A percentile compares a stretch with the other conserved stretches of the same genome.
Evolutionary conservation across 2,329 filamentous ascomycete species (phyloP).

Genomic region (Colletotrichum navitas): DNA sequence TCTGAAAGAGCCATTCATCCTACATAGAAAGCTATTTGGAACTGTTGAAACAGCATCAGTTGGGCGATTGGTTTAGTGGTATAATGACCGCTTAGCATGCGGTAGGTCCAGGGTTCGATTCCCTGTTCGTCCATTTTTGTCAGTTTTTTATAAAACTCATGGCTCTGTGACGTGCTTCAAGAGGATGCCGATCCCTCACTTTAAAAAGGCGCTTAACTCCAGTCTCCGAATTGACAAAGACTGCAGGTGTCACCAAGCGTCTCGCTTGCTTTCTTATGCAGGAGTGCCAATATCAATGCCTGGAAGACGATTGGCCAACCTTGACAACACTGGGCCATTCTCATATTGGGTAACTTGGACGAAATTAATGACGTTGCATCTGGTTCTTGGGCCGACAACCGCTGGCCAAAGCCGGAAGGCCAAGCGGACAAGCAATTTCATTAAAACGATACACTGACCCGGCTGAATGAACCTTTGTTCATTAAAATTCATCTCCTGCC

Average conservation of each 20-base stretch:
- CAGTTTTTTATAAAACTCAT: too few species aligned
- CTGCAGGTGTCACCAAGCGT: neutral
- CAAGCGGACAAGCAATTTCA: neutral
- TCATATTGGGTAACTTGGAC: neutral
- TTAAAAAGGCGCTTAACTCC: neutral
- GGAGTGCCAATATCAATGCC: too few species aligned
- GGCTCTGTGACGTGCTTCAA: too few species aligned
- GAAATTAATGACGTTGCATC: neutral
- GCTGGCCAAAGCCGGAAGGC: neutral
- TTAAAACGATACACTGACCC: conserved; percentile 13
- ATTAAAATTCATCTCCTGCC: neutral
- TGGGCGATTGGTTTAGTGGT: conserved; percentile 27
- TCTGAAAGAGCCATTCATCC: too few species aligned
- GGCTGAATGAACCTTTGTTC: neutral
- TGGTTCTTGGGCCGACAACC: neutral
- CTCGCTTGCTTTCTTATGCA: neutral
- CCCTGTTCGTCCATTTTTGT: conserved; percentile 25
- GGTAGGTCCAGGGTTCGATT: conserved; percentile 28
- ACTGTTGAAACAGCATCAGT: neutral
- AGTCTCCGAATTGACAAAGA: conserved; percentile 4
- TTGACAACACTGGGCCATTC: neutral
- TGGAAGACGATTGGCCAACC: neutral
- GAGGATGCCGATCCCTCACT: neutral
- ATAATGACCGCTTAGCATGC: conserved; percentile 31
- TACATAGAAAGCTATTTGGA: too few species aligned